Evolutionary conservation across 2,329 filamentous ascomycete genomes (phyloP), one percentile per base, ranked within the genome.

Genomic region (Ascochyta pisi): DNA sequence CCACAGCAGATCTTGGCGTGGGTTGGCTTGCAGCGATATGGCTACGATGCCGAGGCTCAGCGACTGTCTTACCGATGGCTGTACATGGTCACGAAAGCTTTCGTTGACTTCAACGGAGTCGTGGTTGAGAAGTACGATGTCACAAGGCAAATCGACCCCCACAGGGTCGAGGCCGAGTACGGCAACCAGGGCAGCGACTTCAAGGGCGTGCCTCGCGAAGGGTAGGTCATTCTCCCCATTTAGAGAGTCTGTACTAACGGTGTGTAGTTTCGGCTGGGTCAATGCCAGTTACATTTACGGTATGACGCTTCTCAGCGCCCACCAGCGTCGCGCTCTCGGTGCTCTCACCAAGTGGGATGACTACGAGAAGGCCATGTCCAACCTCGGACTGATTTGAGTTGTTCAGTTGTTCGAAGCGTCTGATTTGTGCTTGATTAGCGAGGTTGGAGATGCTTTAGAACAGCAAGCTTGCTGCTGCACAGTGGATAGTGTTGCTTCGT

Each of bases 41-140:
- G 93, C 50, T 98, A 96, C 73, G 87, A 89, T 26, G 90, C 94
- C 23, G 93, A 97, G 59, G 92, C 92, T 1, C 90, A 96, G 78
- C 84, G 92, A 31, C 79, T 99, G 62, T 90, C 92, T 0, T 99
- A 99, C 78, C 92, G 95, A 77, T 99, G 95, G 95, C 80, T 97
- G 49, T 96, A 93, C 75, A 98, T 98, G 94, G 92, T 97, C 69
- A 97, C 92, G 55, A 97, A 96, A 78, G 93, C 95, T 0, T 98
- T 98, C 79, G 93, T 97, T 58, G 94, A 99, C 76, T 98, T 94
- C 82, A 98, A 98, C 73, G 95, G 95, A 35, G 92, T 97, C 8
- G 94, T 99, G 1, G 95, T 98, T 6, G 95, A 99, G 78, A 99
- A 99, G 80, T 99, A 99, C 79, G 91, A 99, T 77, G 95, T 99